These are phyloP conservation scores for Strobilomyces dryophilus DNA, from an alignment of 768 basidiomycete genomes.

Conservation along the genomic window DNA sequence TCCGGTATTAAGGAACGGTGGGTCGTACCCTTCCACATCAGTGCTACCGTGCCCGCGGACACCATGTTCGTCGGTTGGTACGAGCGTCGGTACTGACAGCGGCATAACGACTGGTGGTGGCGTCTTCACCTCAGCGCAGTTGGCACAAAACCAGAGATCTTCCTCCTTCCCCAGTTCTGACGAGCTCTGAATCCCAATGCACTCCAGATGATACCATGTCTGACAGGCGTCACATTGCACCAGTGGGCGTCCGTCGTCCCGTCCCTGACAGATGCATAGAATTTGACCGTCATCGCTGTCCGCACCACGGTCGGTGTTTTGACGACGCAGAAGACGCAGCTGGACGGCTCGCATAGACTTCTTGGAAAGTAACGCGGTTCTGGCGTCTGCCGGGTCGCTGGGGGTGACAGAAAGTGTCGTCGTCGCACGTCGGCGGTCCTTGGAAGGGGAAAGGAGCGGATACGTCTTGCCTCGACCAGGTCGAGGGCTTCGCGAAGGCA, in stretches of 20 bases:
- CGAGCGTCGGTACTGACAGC: conserved; percentile 61
- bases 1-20: conserved; percentile 53
- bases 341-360: conserved; percentile 61
- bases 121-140: conserved; percentile 44
- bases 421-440: conserved; percentile 12
- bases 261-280: conserved; percentile 63
- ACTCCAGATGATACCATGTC: conserved; percentile 79
- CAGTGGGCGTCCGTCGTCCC: conserved; percentile 67
- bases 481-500: conserved; percentile 18
- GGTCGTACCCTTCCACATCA: conserved; percentile 42
- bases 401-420: conserved; percentile 38
- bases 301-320: conserved; percentile 32
- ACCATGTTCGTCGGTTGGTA: conserved; percentile 42
- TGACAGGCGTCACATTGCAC: conserved; percentile 82
- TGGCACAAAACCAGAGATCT: conserved; percentile 74
- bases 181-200: conserved; percentile 66
- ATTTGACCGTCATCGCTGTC: conserved; percentile 47
- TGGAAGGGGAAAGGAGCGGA: conserved; percentile 44
- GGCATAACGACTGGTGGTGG: conserved; percentile 33
- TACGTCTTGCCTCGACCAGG: conserved; percentile 59
- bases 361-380: conserved; percentile 68
- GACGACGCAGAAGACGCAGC: conserved; percentile 41
- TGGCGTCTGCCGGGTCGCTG: conserved; percentile 73
- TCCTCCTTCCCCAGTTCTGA: conserved; percentile 70
- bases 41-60: background rate